Evolutionary conservation across 176 grass and related monocot species (phyloP).

Genomic region (Oryza nivara): DNA sequence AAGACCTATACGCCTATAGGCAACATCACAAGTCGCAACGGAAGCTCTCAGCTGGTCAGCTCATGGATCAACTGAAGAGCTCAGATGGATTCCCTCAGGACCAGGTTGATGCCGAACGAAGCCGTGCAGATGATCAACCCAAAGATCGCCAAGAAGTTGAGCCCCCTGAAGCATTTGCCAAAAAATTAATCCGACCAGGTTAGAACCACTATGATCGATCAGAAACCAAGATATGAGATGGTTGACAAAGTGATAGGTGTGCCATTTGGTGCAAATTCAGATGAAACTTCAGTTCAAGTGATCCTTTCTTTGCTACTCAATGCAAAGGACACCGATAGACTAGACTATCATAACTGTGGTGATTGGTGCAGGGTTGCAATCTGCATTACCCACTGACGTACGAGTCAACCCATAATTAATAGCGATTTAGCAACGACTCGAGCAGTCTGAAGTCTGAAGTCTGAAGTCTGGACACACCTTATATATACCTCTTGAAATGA

Average conservation of each 20-base stretch:
- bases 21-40: background rate
- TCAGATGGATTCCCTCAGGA: conserved; percentile 68
- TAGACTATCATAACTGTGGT: background rate
- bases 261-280: background rate
- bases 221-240: background rate
- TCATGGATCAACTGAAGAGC: conserved; percentile 13
- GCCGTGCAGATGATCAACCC: conserved; percentile 77
- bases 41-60: conserved; percentile 11
- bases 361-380: background rate
- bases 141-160: conserved; percentile 74
- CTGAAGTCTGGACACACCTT: background rate
- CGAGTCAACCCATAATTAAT: background rate
- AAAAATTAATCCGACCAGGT: background rate
- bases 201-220: background rate
- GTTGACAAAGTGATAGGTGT: background rate
- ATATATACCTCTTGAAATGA: background rate
- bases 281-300: background rate
- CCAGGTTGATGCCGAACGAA: conserved; percentile 79
- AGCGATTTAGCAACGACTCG: background rate
- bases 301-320: background rate
- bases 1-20: background rate
- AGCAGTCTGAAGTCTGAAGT: background rate
- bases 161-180: conserved; percentile 40
- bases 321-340: background rate
- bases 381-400: background rate